Conservation (phyloP, 2,329 filamentous ascomycete species). For the Fusarium annulatum region DNA sequence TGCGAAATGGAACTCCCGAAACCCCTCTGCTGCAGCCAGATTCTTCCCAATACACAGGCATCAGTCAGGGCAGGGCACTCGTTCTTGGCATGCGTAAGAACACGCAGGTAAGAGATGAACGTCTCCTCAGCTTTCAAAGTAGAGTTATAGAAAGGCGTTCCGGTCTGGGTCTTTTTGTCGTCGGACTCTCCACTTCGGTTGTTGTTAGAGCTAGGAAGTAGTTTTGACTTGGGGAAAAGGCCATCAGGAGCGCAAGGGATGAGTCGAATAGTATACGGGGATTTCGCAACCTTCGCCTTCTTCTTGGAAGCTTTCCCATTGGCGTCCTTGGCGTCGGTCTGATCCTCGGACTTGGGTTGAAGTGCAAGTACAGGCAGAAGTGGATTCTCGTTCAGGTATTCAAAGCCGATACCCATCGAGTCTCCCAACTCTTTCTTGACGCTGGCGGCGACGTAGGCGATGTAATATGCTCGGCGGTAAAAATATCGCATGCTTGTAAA, state of each 20-base stretch:
- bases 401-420: constrained; percentile 70
- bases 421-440: constrained; percentile 69
- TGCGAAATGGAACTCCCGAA: constrained; percentile 75
- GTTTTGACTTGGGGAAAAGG: constrained; percentile 77
- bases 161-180: constrained; percentile 53
- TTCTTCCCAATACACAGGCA: constrained; percentile 84
- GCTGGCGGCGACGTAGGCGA: constrained; percentile 81
- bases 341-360: constrained; percentile 48
- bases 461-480: constrained; percentile 91
- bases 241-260: constrained; percentile 77
- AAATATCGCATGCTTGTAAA: constrained; percentile 94
- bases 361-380: constrained; percentile 76
- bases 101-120: constrained; percentile 78
- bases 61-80: constrained; percentile 81
- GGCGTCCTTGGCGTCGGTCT: constrained; percentile 19
- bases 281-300: constrained; percentile 41
- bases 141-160: constrained; percentile 91
- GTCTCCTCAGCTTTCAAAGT: constrained; percentile 82
- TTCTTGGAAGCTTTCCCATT: constrained; percentile 40
- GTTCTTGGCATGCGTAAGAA: constrained; percentile 76
- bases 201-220: constrained; percentile 76
- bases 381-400: constrained; percentile 76
- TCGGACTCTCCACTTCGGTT: constrained; percentile 67
- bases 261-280: constrained; percentile 74
- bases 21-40: constrained; percentile 91